Evolutionary conservation across 2,329 filamentous ascomycete species (phyloP).

Genomic region (Talaromyces sp.): DNA sequence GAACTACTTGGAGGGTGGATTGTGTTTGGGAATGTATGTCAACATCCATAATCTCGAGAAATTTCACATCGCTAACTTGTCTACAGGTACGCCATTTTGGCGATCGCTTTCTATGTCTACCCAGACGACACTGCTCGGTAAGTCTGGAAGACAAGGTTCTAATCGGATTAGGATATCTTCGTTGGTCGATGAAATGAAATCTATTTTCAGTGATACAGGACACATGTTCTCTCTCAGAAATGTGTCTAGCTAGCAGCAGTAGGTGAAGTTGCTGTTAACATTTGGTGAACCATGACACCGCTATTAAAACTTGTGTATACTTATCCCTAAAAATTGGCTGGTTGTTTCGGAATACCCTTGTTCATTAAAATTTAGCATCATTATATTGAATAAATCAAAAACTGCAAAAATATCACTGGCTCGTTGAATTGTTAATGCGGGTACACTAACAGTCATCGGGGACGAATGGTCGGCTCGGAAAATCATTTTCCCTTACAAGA

Average conservation of each 20-base stretch:
- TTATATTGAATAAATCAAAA: neutral
- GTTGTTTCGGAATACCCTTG: neutral
- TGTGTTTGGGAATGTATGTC: constrained; percentile 59
- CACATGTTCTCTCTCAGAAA: neutral
- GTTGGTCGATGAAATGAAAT: too few relatives aligned
- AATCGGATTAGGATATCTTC: too few relatives aligned
- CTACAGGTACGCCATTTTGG: constrained; percentile 44
- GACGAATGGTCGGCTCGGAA: constrained; percentile 22
- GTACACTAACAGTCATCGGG: neutral
- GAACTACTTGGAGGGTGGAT: constrained; percentile 79
- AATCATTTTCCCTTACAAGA: constrained; percentile 22
- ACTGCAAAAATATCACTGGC: too few relatives aligned
- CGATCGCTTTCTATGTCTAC: constrained; percentile 49
- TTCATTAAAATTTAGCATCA: neutral
- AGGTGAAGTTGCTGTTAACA: neutral
- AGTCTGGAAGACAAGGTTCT: too few relatives aligned
- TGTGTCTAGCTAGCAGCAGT: neutral
- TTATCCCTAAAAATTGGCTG: neutral
- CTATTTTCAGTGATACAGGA: too few relatives aligned
- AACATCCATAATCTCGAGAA: neutral
- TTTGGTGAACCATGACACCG: neutral
- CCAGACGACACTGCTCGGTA: constrained; percentile 37
- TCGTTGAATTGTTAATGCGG: neutral
- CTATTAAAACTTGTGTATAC: neutral
- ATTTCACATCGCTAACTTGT: neutral